A percentile compares a stretch with the other conserved stretches of the same genome.
Evolutionary conservation across 2,329 filamentous ascomycete genomes (phyloP).

Genomic region (Paracoccidioides lutzii): DNA sequence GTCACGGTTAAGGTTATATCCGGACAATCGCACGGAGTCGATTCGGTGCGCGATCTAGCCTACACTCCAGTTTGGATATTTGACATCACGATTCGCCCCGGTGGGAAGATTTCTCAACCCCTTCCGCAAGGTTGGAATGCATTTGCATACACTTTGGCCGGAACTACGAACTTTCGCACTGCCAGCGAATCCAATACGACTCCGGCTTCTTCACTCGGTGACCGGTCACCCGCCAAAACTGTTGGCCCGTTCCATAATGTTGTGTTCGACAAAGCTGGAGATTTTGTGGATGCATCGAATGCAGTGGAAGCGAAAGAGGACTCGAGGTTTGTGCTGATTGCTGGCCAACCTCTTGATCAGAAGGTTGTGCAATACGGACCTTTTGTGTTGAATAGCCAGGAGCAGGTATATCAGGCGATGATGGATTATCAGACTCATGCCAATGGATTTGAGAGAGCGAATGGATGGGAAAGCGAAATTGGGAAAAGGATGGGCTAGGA

Average conservation of each 20-base stretch:
- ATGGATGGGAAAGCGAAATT: constrained; percentile 75
- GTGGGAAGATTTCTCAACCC: constrained; percentile 61
- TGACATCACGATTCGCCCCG: constrained; percentile 67
- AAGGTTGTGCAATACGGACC: constrained; percentile 73
- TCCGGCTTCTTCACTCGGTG: constrained; percentile 12
- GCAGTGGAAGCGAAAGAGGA: constrained; percentile 49
- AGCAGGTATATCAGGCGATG: constrained; percentile 64
- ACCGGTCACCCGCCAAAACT: constrained; percentile 25
- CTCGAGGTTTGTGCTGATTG: constrained; percentile 50
- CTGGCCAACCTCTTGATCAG: constrained; percentile 68
- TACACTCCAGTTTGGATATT: constrained; percentile 97
- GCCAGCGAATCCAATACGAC: constrained; percentile 28
- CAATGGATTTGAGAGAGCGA: constrained; percentile 70
- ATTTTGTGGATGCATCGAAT: constrained; percentile 60
- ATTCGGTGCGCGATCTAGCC: constrained; percentile 77
- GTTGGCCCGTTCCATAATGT: constrained; percentile 73
- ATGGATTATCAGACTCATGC: constrained; percentile 58
- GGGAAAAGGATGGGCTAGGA: constrained; percentile 52
- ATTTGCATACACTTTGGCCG: constrained; percentile 76
- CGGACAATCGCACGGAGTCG: constrained; percentile 68
- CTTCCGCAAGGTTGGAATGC: constrained; percentile 76
- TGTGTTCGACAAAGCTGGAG: constrained; percentile 70
- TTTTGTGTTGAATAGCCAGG: constrained; percentile 62
- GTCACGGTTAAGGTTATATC: constrained; percentile 84
- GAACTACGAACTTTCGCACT: constrained; percentile 51